Percentiles rank a stretch among this genome's conserved stretches.
These are phyloP conservation scores for Neurospora tetraspora DNA, from an alignment of 495 filamentous ascomycete species.

Conservation along the genomic window DNA sequence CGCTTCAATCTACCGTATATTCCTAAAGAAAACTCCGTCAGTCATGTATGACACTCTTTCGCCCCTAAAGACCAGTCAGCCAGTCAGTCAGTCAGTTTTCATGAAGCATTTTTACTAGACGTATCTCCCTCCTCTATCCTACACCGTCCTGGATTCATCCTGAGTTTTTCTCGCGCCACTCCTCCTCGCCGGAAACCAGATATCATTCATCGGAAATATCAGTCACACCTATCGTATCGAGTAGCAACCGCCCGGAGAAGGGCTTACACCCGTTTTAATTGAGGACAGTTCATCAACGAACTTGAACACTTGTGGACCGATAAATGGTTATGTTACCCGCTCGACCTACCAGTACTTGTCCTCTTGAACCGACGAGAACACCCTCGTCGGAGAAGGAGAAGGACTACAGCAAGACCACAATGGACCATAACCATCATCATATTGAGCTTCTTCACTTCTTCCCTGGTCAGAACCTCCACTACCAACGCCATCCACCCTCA, in stretches of 20 bases:
- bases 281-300: too few relatives aligned
- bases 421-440: not conserved
- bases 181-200: not conserved
- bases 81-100: too few relatives aligned
- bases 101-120: too few relatives aligned
- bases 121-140: too few relatives aligned
- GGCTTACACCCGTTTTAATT: too few relatives aligned
- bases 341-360: not conserved
- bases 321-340: too few relatives aligned
- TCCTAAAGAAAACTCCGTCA: not conserved
- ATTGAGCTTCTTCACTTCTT: not conserved
- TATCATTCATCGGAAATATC: not conserved
- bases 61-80: too few relatives aligned
- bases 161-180: too few relatives aligned
- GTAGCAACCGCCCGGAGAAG: too few relatives aligned
- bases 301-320: too few relatives aligned
- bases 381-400: not conserved
- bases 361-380: not conserved
- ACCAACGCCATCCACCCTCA: not conserved
- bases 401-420: not conserved
- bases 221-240: not conserved
- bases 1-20: not conserved
- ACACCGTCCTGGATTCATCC: too few relatives aligned
- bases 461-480: not conserved
- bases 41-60: too few relatives aligned